phyloP scores from a whole-genome alignment of 202 grass and related monocot species.

The Brachypodium distachyon region DNA sequence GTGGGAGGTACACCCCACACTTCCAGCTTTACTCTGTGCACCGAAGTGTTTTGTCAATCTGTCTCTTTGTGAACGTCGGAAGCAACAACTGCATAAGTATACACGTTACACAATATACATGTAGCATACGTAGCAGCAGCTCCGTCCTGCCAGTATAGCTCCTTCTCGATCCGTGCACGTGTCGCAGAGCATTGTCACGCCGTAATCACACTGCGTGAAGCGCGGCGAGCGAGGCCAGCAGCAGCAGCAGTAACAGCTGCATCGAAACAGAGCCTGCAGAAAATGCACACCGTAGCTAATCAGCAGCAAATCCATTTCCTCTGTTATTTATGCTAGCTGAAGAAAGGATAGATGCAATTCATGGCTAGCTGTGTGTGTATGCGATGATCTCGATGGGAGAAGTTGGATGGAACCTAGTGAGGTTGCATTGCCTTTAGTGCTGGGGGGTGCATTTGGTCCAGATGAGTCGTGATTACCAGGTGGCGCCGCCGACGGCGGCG shows the following conservation, averaged over 20 bases:
- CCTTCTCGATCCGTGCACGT: not conserved
- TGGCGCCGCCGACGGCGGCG: not conserved
- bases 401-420: not conserved
- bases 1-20: too few species aligned
- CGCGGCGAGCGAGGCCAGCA: not conserved
- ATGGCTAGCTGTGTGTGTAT: not conserved
- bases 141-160: not conserved
- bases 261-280: not conserved
- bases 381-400: not conserved
- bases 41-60: too few species aligned
- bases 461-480: not conserved
- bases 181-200: not conserved
- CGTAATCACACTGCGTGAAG: not conserved
- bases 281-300: not conserved
- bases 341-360: not conserved
- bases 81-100: not conserved
- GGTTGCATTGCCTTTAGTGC: conserved; percentile 15
- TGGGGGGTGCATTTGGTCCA: not conserved
- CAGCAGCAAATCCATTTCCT: not conserved
- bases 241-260: not conserved
- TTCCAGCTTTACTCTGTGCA: too few species aligned
- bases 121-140: not conserved
- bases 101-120: not conserved
- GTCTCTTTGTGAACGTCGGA: not conserved
- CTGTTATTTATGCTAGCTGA: not conserved